Conservation (phyloP, 2,329 filamentous ascomycete genomes). For the Hypoxylon sp. region DNA sequence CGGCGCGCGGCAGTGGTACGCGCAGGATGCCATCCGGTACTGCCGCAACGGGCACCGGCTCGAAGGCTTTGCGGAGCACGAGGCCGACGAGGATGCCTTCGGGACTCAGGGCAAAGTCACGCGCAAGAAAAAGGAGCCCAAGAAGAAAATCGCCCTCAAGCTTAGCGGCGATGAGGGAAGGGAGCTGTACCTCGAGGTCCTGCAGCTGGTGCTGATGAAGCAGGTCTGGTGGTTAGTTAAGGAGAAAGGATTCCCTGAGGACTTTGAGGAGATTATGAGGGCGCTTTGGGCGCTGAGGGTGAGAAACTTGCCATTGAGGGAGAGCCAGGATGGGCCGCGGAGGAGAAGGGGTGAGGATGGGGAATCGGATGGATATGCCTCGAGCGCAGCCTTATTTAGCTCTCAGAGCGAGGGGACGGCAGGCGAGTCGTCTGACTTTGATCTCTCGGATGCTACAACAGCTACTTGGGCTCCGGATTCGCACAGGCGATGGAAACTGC, state of each 20-base stretch:
- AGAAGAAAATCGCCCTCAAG: slow-evolving; percentile 67
- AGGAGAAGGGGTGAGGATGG: slow-evolving; percentile 48
- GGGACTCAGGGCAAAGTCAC: slow-evolving; percentile 68
- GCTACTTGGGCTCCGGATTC: slow-evolving; percentile 60
- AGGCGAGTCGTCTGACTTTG: slow-evolving; percentile 45
- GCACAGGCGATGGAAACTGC: slow-evolving; percentile 67
- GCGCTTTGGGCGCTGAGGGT: slow-evolving; percentile 87
- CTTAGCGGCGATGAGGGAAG: slow-evolving; percentile 76
- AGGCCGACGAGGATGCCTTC: slow-evolving; percentile 74
- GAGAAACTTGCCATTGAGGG: slow-evolving; percentile 66
- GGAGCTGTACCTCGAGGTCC: slow-evolving; percentile 83
- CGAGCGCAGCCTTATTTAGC: slow-evolving; percentile 66
- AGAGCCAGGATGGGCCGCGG: slow-evolving; percentile 55
- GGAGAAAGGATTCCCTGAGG: slow-evolving; percentile 73
- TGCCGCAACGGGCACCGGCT: slow-evolving; percentile 86
- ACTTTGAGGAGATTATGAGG: slow-evolving; percentile 82
- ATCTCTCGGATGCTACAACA: slow-evolving; percentile 51
- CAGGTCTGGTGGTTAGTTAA: slow-evolving; percentile 82
- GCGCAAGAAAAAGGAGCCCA: slow-evolving; percentile 69
- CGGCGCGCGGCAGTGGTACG: slow-evolving; percentile 77
- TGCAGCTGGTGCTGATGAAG: slow-evolving; percentile 86
- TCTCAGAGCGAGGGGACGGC: slow-evolving; percentile 64
- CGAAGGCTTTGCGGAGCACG: slow-evolving; percentile 72
- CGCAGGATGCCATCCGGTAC: slow-evolving; percentile 81
- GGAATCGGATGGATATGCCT: slow-evolving; percentile 29